Evolutionary conservation across 2,329 filamentous ascomycete genomes (phyloP).

Genomic region (Hypoxylon sp.): DNA sequence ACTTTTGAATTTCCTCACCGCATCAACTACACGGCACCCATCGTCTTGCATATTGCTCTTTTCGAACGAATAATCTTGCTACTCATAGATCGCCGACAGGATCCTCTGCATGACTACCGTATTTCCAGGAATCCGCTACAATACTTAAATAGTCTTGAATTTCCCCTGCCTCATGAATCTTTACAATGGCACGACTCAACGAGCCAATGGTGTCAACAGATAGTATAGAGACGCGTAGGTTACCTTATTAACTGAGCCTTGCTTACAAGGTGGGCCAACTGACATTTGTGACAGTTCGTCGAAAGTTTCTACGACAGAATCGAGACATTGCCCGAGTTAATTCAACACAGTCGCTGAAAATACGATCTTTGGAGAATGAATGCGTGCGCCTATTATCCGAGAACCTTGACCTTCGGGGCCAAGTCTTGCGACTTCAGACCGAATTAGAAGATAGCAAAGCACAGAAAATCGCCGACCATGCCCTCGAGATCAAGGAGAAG

Average conservation of each 20-base stretch:
- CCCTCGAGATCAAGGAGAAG: conserved; percentile 75
- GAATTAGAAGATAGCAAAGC: conserved; percentile 72
- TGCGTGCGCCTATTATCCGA: conserved; percentile 80
- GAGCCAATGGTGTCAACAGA: conserved; percentile 77
- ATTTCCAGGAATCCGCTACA: conserved; percentile 15
- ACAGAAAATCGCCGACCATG: conserved; percentile 72
- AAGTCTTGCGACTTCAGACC: conserved; percentile 76
- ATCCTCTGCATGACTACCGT: conserved; percentile 22
- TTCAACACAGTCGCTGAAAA: conserved; percentile 80
- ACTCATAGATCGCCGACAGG: conserved; percentile 18
- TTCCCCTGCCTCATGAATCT: conserved; percentile 38
- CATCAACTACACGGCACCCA: conserved; percentile 33
- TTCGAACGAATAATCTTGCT: conserved; percentile 3
- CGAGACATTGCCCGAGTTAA: conserved; percentile 85
- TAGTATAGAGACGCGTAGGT: conserved; percentile 78
- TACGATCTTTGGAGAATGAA: conserved; percentile 81
- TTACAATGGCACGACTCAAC: conserved; percentile 83
- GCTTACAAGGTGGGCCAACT: conserved; percentile 11
- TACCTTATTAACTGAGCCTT: neutral
- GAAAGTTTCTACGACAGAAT: conserved; percentile 85
- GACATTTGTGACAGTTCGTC: conserved; percentile 71
- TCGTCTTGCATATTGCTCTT: conserved; percentile 23
- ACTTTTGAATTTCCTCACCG: conserved; percentile 41
- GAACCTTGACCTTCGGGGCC: conserved; percentile 78
- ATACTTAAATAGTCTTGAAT: conserved; percentile 24